These are phyloP conservation scores for Yarrowia yakushimensis DNA, from an alignment of 805 yeast species.

Conservation along the genomic window DNA sequence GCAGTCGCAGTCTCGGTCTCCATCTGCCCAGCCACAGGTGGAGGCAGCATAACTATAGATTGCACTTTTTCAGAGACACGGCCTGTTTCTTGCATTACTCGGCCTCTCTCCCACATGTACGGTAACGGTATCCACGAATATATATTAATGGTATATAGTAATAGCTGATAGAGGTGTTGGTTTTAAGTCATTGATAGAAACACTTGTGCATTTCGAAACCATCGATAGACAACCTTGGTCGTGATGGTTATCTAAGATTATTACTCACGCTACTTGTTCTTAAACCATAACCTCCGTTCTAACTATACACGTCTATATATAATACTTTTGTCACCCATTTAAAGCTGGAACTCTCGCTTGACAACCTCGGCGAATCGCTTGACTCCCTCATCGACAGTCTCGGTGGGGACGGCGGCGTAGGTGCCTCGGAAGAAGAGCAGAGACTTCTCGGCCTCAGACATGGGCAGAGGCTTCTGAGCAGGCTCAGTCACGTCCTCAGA, in stretches of 20 bases:
- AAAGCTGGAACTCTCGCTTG: slow-evolving; percentile 30
- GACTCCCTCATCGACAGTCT: slow-evolving; percentile 38
- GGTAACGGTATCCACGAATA: background rate
- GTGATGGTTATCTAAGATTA: too few relatives aligned
- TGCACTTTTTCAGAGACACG: background rate
- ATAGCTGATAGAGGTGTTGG: too few relatives aligned
- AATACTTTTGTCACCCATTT: background rate
- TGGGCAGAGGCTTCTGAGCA: slow-evolving; percentile 38
- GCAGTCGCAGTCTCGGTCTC: slow-evolving; percentile 17
- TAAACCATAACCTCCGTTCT: background rate
- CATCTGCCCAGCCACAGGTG: slow-evolving; percentile 4
- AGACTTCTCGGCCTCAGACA: slow-evolving; percentile 32
- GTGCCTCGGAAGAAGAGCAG: slow-evolving; percentile 45
- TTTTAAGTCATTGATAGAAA: too few relatives aligned
- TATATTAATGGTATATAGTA: slow-evolving; percentile 5
- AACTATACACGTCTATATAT: slow-evolving; percentile 5
- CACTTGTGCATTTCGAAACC: too few relatives aligned
- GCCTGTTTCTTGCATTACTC: background rate
- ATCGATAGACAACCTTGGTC: too few relatives aligned
- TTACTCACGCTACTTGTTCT: background rate
- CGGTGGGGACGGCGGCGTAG: slow-evolving; percentile 42
- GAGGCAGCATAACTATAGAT: slow-evolving; percentile 4
- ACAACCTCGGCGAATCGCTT: slow-evolving; percentile 38
- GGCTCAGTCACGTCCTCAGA: slow-evolving; percentile 35
- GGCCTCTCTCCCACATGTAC: background rate